Base-by-base conservation (phyloP, 106 monocot species). In the Agapanthus africanus region DNA sequence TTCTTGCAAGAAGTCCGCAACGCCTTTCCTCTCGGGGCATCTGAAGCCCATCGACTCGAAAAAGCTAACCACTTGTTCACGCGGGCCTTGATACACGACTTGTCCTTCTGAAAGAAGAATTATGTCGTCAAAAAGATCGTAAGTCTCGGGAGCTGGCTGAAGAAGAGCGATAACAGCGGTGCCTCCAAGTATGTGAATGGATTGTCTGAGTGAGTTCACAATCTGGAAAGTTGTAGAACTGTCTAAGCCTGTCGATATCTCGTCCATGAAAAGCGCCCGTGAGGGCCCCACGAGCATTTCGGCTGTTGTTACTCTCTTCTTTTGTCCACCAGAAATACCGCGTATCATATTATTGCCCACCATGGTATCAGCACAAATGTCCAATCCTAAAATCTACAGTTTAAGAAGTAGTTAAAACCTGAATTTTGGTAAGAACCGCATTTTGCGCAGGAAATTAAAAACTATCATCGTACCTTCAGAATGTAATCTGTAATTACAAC, bases 401-500 rank as follows among this genome's bases (percentile, higher is more conserved):
- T n/a, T n/a, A n/a, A n/a, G n/a, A n/a, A n/a, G n/a, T n/a, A n/a
- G n/a, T n/a, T n/a, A n/a, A n/a, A n/a, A n/a, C n/a, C 32, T 11
- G 0, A 59, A 59, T 32, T 52, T 5, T 31, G 59, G 33, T 32
- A 59, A 1, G 15, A 5, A 54, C 21, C 26, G 2, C 54, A 54
- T 59, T 32, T 11, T 31, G 59, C 4, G 34, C 60, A 34, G 6
- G 19, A 28, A 50, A 50, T 1, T 3, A 30, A 7, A 35, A 26
- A 35, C 19, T 18, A 35, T 34, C 19, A 9, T 19, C 61, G 11
- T 79, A 84, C 91, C 78, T 91, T 87, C 15, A 91, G 77, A 54
- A 91, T 85, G 40, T 91, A 91, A 40, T 91, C 87, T 37, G 87
- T 87, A 18, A 85, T 64, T 7, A 87, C 80, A 40, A 40, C 67